A percentile compares a stretch with the other conserved stretches of the same genome.
phyloP scores from a whole-genome alignment of 371 early-diverging fungal species.

The Mortierella sp. region DNA sequence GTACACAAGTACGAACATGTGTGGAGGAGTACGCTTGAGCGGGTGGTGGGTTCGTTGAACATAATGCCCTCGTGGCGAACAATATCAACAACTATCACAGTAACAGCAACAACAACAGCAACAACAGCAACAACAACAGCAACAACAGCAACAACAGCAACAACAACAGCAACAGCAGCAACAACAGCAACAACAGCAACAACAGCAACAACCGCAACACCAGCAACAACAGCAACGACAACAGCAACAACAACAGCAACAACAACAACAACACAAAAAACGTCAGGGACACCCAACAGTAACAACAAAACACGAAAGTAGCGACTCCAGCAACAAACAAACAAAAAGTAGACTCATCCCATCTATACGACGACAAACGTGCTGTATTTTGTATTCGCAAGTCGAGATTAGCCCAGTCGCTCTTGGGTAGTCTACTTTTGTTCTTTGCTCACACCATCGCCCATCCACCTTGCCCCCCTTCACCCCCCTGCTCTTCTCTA shows the following conservation, averaged over 20 bases:
- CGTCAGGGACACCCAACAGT: background rate
- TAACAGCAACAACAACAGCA: too few species aligned
- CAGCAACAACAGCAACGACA: background rate
- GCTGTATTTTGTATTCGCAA: background rate
- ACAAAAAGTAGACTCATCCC: background rate
- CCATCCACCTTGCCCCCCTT: background rate
- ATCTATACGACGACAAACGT: background rate
- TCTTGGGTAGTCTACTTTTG: slow-evolving; percentile 8
- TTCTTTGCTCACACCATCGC: slow-evolving; percentile 5
- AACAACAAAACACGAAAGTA: background rate
- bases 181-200: background rate
- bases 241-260: background rate
- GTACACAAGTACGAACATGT: slow-evolving; percentile 5
- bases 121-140: too few species aligned
- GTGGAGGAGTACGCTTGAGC: background rate
- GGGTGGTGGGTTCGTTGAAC: background rate
- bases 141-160: background rate
- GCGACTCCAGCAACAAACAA: background rate
- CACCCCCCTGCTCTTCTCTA: background rate
- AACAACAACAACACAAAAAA: background rate
- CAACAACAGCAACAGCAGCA: background rate
- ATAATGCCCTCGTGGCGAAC: background rate
- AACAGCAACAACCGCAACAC: background rate
- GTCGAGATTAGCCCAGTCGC: background rate
- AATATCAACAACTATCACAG: background rate